phyloP scores from a whole-genome alignment of 148 eudicot genomes.

The Heliamphora exappendiculata region DNA sequence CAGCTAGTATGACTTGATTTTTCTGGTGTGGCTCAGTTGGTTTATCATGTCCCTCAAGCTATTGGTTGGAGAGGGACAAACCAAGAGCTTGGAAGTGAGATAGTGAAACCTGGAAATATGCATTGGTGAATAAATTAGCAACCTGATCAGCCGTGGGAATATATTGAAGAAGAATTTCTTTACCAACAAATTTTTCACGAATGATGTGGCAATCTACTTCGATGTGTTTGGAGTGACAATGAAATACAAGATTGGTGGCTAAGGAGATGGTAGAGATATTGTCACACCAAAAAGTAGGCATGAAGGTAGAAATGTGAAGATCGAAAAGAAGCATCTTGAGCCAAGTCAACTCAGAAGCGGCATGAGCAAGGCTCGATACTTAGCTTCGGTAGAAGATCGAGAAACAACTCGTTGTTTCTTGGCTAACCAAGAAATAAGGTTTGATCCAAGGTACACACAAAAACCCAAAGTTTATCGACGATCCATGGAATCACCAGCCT shows the following conservation, averaged over 20 bases:
- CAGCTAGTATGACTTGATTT: too few relatives aligned
- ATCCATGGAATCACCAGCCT: background rate
- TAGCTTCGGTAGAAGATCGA: conserved; percentile 1
- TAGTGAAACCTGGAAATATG: too few relatives aligned
- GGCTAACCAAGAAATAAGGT: background rate
- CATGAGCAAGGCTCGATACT: background rate
- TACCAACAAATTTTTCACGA: too few relatives aligned
- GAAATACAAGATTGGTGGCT: background rate
- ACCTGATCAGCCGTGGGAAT: too few relatives aligned
- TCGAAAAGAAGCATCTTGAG: background rate
- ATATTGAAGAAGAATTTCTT: too few relatives aligned
- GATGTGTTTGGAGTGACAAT: background rate
- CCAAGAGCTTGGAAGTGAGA: too few relatives aligned
- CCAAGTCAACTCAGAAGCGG: background rate
- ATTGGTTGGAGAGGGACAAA: too few relatives aligned
- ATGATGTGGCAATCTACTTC: background rate
- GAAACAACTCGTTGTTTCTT: background rate
- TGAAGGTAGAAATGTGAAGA: background rate
- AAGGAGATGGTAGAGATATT: background rate
- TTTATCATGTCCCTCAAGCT: too few relatives aligned
- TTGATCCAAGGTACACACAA: background rate
- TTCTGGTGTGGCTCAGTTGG: too few relatives aligned
- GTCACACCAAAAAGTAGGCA: background rate
- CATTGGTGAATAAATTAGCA: too few relatives aligned
- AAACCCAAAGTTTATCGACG: background rate